Base-by-base conservation (phyloP, 345 rosid species). In the Salix dunnii region DNA sequence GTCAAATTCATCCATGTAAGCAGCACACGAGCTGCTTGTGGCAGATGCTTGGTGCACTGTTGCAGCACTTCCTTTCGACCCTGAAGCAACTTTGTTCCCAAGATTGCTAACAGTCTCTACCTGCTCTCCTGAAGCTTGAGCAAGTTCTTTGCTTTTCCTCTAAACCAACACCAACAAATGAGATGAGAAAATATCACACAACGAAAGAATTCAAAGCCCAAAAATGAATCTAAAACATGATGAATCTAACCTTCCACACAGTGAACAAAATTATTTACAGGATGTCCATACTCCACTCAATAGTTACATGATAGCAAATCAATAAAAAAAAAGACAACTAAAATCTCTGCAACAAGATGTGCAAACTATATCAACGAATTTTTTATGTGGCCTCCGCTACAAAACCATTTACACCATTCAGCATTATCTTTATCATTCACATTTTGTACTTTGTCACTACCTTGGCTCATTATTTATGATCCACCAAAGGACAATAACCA, bases 131-230 rank as follows among this genome's bases (percentile, higher is more conserved):
- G 92, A 86, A 31, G 91, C 86, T 78, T 72, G 78, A 76, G 90
- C 93, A 87, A 94, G 91, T 62, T 87, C 91, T 82, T 92, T 89
- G 67, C 89, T 87, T 86, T 86, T 90, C 84, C 83, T 87, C 97
- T 92, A 85, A 75, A 84, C 65, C 55, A 79, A 80, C 72, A 79
- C 18, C 40, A 46, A 43, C 40, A 68, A 14, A 68, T 67, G 74
- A 63, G 82, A 70, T 53, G 67, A 85, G 13, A 4, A 42, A 58
- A 74, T 71, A 43, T 69, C 58, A 76, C 48, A 40, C 48, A 61
- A 30, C 17, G 68, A 17, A 27, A 31, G 36, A 60, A 58, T 72
- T 53, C 43, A 66, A 5, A 46, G 3, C n/a, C 42, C 20, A 42
- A 18, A 16, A 69, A 35, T 8, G 0, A 12, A 25, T 14, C 51